Base-by-base conservation (phyloP, 2,329 filamentous ascomycete species). In the Calonectria hongkongensis region DNA sequence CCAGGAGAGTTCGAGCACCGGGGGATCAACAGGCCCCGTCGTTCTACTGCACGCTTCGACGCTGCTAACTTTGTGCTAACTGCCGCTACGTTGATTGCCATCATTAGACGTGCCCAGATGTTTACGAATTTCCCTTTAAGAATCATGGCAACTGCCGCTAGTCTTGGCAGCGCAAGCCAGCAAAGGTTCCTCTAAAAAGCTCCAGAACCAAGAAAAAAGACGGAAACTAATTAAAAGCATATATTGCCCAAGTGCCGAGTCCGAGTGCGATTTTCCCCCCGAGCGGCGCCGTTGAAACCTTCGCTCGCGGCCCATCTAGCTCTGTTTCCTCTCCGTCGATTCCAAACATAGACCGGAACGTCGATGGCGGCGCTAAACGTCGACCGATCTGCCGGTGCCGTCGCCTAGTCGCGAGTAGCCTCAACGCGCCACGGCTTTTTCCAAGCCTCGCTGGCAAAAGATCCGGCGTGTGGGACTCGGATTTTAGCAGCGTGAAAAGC, bases 361-460 rank as follows among this genome's bases (percentile, higher is more conserved):
- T 33, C 30, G 28, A 56, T 56, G 51, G 18, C 18, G 51, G 51
- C 51, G 51, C 51, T 36, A 56, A 39, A 4, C n/a, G 10, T n/a
- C n/a, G 51, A 56, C 51, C 30, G 56, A 62, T 62, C 56, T 28
- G 21, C 66, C 41, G 18, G 43, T 62, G 51, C 54, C 54, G 54
- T 60, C 15, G 51, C 30, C 28, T 60, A 68, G 65, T 36, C 27
- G 41, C 18, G 33, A 12, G 54, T 68, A 62, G 66, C 54, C 60
- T 36, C n/a, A n/a, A n/a, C 28, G 30, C 56, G 51, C 66, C 54
- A 56, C n/a, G 13, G 16, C n/a, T 43, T 25, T 43, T 25, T 48
- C 30, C 51, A 68, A 62, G 43, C 66, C 43, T 62, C 54, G 9
- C 5, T 47, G 33, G 33, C 54, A 68, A 68, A 68, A 48, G 54